phyloP scores from a whole-genome alignment of 1,284 basidiomycete species.

The Jaminaea rosea region DNA sequence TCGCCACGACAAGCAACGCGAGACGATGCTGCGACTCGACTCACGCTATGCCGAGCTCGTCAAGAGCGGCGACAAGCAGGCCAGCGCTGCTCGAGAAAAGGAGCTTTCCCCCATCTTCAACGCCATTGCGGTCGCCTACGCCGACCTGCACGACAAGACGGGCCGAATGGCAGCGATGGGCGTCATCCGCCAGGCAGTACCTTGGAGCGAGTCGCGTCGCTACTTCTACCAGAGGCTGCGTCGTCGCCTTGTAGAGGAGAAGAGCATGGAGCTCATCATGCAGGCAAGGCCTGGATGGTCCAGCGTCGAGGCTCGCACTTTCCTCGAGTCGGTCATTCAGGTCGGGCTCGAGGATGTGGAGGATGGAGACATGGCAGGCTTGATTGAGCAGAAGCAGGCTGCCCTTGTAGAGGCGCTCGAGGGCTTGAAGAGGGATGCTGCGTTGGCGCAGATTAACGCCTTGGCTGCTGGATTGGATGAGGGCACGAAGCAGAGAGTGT shows the following conservation, averaged over 20 bases:
- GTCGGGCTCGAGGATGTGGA: conserved; percentile 7
- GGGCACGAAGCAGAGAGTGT: conserved; percentile 3
- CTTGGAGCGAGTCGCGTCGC: conserved; percentile 62
- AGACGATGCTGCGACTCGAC: conserved; percentile 90
- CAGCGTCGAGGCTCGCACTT: neutral
- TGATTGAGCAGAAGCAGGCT: neutral
- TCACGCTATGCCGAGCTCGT: conserved; percentile 72
- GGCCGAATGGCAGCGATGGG: conserved; percentile 98
- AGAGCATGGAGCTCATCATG: conserved; percentile 15
- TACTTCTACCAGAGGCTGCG: conserved; percentile 94
- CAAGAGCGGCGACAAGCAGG: conserved; percentile 52
- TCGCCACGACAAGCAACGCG: conserved; percentile 65
- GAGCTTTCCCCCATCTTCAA: conserved; percentile 81
- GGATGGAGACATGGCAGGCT: neutral
- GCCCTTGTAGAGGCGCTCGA: neutral
- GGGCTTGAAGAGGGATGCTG: neutral
- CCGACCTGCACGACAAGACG: conserved; percentile 88
- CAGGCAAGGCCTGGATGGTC: neutral
- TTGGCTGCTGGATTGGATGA: conserved; percentile 2
- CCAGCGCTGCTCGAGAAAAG: conserved; percentile 72
- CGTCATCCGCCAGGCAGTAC: conserved; percentile 63
- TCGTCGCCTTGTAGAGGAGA: conserved; percentile 50
- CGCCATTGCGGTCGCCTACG: conserved; percentile 86
- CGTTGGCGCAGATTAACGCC: neutral
- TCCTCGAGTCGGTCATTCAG: conserved; percentile 3